Conservation (phyloP, 2,329 filamentous ascomycete genomes). For the Decorospora gaudefroyi region DNA sequence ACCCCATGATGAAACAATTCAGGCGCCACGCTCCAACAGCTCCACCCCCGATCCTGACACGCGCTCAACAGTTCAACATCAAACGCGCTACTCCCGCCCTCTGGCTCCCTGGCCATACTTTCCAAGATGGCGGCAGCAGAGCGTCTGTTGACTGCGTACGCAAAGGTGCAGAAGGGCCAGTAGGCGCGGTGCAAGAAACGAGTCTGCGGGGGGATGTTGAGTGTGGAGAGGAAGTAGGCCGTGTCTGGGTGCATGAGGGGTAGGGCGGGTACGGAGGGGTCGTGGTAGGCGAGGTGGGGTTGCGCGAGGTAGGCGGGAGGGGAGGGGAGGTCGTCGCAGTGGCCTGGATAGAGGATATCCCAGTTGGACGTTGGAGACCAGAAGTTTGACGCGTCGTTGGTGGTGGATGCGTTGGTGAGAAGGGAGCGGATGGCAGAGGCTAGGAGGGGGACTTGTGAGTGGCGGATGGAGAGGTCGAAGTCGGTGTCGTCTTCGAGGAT, state of each 20-base stretch:
- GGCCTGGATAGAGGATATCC: conserved; percentile 50
- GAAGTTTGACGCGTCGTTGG: conserved; percentile 24
- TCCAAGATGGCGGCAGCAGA: conserved; percentile 40
- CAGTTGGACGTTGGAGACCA: conserved; percentile 40
- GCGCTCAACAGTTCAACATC: conserved; percentile 49
- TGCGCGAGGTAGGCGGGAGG: conserved; percentile 19
- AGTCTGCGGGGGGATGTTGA: conserved; percentile 32
- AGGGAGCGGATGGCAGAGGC: conserved; percentile 24
- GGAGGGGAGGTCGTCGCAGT: conserved; percentile 47
- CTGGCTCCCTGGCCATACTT: conserved; percentile 25
- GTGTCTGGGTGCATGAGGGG: conserved; percentile 35
- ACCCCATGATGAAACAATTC: conserved; percentile 50
- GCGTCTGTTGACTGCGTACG: conserved; percentile 45
- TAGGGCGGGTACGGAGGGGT: conserved; percentile 37
- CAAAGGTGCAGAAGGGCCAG: conserved; percentile 50
- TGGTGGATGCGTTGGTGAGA: conserved; percentile 12
- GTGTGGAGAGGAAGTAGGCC: conserved; percentile 28
- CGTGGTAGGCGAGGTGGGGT: conserved; percentile 32
- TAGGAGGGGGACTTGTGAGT: conserved; percentile 27
- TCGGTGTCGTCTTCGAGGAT: conserved; percentile 39
- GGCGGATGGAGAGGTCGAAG: conserved; percentile 28
- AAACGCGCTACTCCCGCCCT: conserved; percentile 34
- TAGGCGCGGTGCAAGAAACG: conserved; percentile 43
- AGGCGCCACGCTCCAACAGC: conserved; percentile 46
- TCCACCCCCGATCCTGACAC: conserved; percentile 44